A percentile compares a stretch with the other conserved stretches of the same genome.
These are phyloP conservation scores for Talaromyces marneffei DNA, from an alignment of 2,329 filamentous ascomycete species.

Conservation along the genomic window DNA sequence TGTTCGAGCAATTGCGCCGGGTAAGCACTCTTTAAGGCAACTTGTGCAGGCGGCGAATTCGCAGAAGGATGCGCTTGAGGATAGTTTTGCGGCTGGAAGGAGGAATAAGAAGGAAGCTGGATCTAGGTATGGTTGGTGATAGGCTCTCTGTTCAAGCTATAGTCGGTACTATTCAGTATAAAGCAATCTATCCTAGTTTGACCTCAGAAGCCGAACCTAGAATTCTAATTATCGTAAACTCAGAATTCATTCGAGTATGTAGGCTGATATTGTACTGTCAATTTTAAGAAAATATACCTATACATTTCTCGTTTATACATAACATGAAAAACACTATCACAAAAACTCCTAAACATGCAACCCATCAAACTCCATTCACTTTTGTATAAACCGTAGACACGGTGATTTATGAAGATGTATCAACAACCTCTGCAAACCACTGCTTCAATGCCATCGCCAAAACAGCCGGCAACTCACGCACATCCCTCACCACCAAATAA, in stretches of 20 bases:
- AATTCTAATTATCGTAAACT: no score
- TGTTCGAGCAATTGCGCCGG: constrained; percentile 72
- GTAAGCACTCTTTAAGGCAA: constrained; percentile 85
- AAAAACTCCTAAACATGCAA: constrained; percentile 3
- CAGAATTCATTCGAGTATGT: neutral
- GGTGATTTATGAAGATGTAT: constrained; percentile 32
- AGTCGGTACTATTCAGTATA: no score
- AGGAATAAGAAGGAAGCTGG: constrained; percentile 77
- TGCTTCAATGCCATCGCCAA: constrained; percentile 83
- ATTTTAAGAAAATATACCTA: neutral
- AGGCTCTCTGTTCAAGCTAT: no score
- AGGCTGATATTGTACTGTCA: neutral
- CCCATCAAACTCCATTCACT: constrained; percentile 11
- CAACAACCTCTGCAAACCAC: constrained; percentile 78
- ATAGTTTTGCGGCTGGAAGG: constrained; percentile 79
- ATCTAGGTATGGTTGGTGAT: constrained; percentile 73
- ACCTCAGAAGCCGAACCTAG: neutral
- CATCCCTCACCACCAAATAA: constrained; percentile 88
- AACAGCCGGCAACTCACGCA: constrained; percentile 83
- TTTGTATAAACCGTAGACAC: constrained; percentile 1
- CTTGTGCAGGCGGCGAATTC: constrained; percentile 75
- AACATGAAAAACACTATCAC: neutral
- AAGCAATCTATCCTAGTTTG: neutral
- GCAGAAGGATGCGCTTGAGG: constrained; percentile 82
- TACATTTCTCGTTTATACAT: neutral